Percentiles rank a stretch among this genome's conserved stretches.
These are phyloP conservation scores for Calcarisporium arbuscula DNA, from an alignment of 2,329 filamentous ascomycete genomes.

Conservation along the genomic window DNA sequence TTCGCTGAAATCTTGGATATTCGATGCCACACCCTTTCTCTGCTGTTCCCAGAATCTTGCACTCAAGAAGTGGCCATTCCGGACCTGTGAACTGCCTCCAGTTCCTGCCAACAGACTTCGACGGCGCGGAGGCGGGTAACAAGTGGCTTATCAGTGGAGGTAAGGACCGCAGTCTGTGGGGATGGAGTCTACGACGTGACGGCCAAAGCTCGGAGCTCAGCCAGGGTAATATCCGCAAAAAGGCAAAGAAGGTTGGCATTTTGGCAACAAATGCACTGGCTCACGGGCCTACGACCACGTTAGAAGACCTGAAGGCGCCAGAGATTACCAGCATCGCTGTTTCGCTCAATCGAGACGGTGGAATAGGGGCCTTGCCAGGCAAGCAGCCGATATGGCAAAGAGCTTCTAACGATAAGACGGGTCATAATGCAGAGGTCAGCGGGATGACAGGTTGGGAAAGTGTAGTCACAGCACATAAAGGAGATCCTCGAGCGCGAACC, in stretches of 20 bases:
- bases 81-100: conserved; percentile 75
- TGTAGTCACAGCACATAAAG: conserved; percentile 84
- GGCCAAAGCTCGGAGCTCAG: conserved; percentile 91
- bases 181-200: conserved; percentile 89
- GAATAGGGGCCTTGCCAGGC: conserved; percentile 77
- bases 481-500: conserved; percentile 78
- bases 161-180: conserved; percentile 87
- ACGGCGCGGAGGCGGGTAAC: conserved; percentile 79
- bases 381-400: conserved; percentile 81
- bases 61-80: conserved; percentile 82
- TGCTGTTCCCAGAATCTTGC: conserved; percentile 75
- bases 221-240: conserved; percentile 81
- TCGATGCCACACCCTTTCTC: conserved; percentile 89
- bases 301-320: conserved; percentile 78
- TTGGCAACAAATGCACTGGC: conserved; percentile 50
- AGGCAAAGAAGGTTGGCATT: conserved; percentile 81
- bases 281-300: conserved; percentile 54
- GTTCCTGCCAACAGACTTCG: conserved; percentile 83
- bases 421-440: conserved; percentile 64
- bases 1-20: conserved; percentile 92
- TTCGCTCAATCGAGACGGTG: conserved; percentile 88
- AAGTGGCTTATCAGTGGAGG: conserved; percentile 94
- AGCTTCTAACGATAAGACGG: conserved; percentile 54
- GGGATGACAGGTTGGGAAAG: conserved; percentile 93
- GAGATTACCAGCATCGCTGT: conserved; percentile 89